Percentiles rank a stretch among this genome's conserved stretches.
Evolutionary conservation across 2,329 filamentous ascomycete species (phyloP).

Genomic region (Fusarium protoensiforme): DNA sequence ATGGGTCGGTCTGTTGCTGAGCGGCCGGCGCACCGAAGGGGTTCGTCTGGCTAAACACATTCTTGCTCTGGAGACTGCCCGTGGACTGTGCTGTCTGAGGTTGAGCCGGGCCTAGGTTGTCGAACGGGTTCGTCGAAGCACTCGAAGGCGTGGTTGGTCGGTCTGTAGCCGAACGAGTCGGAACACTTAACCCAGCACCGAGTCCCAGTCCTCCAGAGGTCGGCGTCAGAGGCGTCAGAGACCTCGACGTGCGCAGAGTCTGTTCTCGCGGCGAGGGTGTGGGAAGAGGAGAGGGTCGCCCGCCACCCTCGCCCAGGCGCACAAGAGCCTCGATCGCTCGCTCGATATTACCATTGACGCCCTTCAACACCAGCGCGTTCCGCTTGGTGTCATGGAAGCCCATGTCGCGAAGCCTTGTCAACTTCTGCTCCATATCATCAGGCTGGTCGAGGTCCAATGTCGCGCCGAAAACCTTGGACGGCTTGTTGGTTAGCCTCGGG

Average conservation of each 20-base stretch:
- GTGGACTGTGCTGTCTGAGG: constrained; percentile 75
- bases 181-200: constrained; percentile 48
- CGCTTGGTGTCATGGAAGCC: constrained; percentile 87
- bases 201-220: constrained; percentile 45
- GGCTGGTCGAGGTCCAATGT: constrained; percentile 65
- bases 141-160: constrained; percentile 55
- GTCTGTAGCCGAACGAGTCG: constrained; percentile 43
- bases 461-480: constrained; percentile 76
- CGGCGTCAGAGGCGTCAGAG: constrained; percentile 65
- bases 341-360: constrained; percentile 86
- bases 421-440: constrained; percentile 78
- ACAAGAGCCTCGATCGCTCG: constrained; percentile 87
- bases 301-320: constrained; percentile 78
- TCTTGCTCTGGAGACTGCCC: constrained; percentile 68
- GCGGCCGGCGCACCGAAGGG: constrained; percentile 70
- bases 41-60: constrained; percentile 69
- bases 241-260: constrained; percentile 60
- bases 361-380: constrained; percentile 84
- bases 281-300: constrained; percentile 50
- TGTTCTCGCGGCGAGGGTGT: constrained; percentile 58
- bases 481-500: constrained; percentile 67
- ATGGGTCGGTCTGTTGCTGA: constrained; percentile 47
- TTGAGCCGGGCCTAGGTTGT: constrained; percentile 64
- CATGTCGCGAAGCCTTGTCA: constrained; percentile 85
- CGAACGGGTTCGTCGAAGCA: constrained; percentile 75